A percentile compares a stretch with the other conserved stretches of the same genome.
Evolutionary conservation across 495 filamentous ascomycete species (phyloP).

Genomic region (Aspergillus leporis): DNA sequence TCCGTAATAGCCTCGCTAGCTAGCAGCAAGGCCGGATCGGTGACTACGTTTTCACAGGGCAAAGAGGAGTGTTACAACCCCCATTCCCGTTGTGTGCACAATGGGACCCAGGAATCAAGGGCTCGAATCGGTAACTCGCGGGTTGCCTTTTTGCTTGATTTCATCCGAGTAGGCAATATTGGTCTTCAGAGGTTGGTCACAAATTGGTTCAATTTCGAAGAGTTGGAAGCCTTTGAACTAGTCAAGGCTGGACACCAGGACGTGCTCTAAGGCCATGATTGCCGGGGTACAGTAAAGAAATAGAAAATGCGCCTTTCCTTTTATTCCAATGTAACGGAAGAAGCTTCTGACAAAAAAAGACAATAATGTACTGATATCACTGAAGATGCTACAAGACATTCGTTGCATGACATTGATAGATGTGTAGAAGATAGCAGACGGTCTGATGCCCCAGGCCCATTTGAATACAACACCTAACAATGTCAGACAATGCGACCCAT

Average conservation of each 20-base stretch:
- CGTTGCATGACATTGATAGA: too few relatives aligned
- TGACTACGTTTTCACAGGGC: neutral
- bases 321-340: too few relatives aligned
- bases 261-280: slow-evolving; percentile 16
- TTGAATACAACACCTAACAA: too few relatives aligned
- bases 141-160: slow-evolving; percentile 77
- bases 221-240: slow-evolving; percentile 79
- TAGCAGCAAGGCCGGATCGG: neutral
- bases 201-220: slow-evolving; percentile 63
- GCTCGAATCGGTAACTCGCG: slow-evolving; percentile 74
- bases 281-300: slow-evolving; percentile 9
- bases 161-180: slow-evolving; percentile 62
- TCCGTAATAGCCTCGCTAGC: neutral
- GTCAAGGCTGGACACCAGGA: slow-evolving; percentile 59
- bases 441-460: too few relatives aligned
- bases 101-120: slow-evolving; percentile 77
- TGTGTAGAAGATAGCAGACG: too few relatives aligned
- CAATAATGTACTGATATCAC: too few relatives aligned
- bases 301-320: too few relatives aligned
- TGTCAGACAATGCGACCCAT: too few relatives aligned
- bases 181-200: slow-evolving; percentile 72
- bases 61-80: slow-evolving; percentile 69
- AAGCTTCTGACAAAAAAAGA: too few relatives aligned
- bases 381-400: too few relatives aligned
- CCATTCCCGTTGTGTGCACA: slow-evolving; percentile 73